A percentile compares a stretch with the other conserved stretches of the same genome.
Conservation (phyloP, 2,329 filamentous ascomycete genomes). For the Apiospora aurea region DNA sequence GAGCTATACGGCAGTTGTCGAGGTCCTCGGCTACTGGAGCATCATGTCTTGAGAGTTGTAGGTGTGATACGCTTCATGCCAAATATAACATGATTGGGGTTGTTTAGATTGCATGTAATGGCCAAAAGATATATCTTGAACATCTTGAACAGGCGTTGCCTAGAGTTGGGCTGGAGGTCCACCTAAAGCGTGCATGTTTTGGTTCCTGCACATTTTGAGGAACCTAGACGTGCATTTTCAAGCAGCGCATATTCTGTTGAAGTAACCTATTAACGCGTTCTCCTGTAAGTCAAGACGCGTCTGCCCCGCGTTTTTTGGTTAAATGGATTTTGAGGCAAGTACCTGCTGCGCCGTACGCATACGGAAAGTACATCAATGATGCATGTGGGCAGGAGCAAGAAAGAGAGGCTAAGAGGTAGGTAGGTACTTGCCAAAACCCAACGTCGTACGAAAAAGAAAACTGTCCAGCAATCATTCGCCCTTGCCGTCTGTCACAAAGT, state of each 20-base stretch:
- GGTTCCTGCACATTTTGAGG: no score
- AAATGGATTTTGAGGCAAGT: neutral
- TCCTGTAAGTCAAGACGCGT: neutral
- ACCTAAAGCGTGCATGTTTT: no score
- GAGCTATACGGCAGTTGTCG: neutral
- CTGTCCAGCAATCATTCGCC: neutral
- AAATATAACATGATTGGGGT: no score
- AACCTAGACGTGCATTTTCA: no score
- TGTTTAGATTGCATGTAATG: neutral
- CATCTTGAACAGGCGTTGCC: neutral
- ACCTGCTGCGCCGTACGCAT: neutral
- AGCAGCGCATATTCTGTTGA: neutral
- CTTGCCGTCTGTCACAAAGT: neutral
- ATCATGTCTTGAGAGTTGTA: neutral
- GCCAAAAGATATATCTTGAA: neutral
- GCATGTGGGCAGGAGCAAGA: neutral
- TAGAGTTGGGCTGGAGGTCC: neutral
- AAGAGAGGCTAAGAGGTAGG: neutral
- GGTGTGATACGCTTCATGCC: no score
- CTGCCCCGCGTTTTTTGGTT: constrained; percentile 6
- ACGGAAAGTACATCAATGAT: neutral
- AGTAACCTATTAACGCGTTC: neutral
- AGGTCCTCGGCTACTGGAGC: no score
- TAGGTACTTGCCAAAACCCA: constrained; percentile 4
- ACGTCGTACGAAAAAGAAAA: neutral